Percentiles rank a stretch among this genome's conserved stretches.
Evolutionary conservation across 805 yeast genomes (phyloP).

Genomic region (Hanseniaspora vineae): DNA sequence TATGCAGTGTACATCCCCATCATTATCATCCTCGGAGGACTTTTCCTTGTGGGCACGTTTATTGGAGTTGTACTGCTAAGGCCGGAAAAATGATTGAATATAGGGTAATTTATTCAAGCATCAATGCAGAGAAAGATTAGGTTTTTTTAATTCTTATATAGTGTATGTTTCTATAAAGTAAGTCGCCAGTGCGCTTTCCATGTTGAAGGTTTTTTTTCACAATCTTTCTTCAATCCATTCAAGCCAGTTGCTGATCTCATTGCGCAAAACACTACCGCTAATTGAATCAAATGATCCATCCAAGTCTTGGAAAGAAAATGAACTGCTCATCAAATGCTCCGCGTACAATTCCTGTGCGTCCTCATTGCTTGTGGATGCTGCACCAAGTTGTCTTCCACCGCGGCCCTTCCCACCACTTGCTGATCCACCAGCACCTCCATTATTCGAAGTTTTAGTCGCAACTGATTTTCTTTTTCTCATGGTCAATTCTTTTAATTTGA

Average conservation of each 20-base stretch:
- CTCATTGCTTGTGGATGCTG: conserved; percentile 12
- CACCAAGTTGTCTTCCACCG: conserved; percentile 5
- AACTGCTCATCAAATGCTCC: conserved; percentile 27
- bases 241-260: conserved; percentile 46
- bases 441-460: conserved; percentile 30
- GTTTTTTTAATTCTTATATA: too few relatives aligned
- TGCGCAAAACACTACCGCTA: conserved; percentile 59
- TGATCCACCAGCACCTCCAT: conserved; percentile 14
- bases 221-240: conserved; percentile 63
- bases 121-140: too few relatives aligned
- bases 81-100: too few relatives aligned
- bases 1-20: conserved; percentile 22
- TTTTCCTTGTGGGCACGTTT: conserved; percentile 18
- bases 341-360: conserved; percentile 11
- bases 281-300: conserved; percentile 63
- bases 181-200: too few relatives aligned
- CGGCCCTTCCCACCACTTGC: background rate
- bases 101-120: too few relatives aligned
- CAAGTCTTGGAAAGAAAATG: conserved; percentile 51
- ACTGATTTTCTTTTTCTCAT: conserved; percentile 32
- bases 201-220: too few relatives aligned
- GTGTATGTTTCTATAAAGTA: too few relatives aligned
- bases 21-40: conserved; percentile 15
- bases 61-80: conserved; percentile 4
- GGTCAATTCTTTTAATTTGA: conserved; percentile 44